Conservation (phyloP, 495 filamentous ascomycete genomes). For the Neurospora cerealis region DNA sequence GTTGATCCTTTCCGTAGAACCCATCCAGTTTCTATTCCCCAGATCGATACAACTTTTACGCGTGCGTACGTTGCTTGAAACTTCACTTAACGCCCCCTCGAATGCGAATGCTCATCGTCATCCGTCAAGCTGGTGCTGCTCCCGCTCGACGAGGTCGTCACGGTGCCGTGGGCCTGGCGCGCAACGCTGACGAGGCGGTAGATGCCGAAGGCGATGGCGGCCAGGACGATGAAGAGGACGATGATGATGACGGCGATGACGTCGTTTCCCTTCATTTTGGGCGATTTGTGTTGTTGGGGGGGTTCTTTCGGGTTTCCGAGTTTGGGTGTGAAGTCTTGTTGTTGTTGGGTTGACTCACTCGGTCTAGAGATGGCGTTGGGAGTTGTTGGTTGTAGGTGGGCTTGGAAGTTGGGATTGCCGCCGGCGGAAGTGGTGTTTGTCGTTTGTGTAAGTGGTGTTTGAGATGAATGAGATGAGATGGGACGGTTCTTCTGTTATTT, state of each 20-base stretch:
- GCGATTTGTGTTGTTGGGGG: slow-evolving; percentile 3
- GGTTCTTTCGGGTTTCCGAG: neutral
- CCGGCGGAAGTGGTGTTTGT: neutral
- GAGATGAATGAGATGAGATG: neutral
- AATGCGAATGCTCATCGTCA: neutral
- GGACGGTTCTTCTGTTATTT: neutral
- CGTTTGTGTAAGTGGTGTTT: neutral
- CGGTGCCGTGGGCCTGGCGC: slow-evolving; percentile 27
- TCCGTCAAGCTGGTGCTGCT: slow-evolving; percentile 17
- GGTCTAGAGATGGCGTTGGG: neutral
- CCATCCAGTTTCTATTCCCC: neutral
- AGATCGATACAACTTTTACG: neutral
- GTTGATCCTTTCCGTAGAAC: too few relatives aligned
- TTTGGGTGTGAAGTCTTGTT: too few relatives aligned
- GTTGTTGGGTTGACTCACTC: neutral
- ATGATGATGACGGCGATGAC: slow-evolving; percentile 78
- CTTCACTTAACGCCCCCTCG: neutral
- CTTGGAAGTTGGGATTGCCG: neutral
- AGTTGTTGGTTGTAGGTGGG: neutral
- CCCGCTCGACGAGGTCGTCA: slow-evolving; percentile 16
- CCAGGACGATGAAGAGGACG: slow-evolving; percentile 63
- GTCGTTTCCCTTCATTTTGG: slow-evolving; percentile 61
- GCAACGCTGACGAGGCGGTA: slow-evolving; percentile 46
- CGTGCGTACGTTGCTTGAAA: neutral
- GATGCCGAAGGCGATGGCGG: slow-evolving; percentile 59